These are phyloP conservation scores for Tetrahymena thermophila DNA, from an alignment of 73 alveolate genomes.

Conservation along the genomic window DNA sequence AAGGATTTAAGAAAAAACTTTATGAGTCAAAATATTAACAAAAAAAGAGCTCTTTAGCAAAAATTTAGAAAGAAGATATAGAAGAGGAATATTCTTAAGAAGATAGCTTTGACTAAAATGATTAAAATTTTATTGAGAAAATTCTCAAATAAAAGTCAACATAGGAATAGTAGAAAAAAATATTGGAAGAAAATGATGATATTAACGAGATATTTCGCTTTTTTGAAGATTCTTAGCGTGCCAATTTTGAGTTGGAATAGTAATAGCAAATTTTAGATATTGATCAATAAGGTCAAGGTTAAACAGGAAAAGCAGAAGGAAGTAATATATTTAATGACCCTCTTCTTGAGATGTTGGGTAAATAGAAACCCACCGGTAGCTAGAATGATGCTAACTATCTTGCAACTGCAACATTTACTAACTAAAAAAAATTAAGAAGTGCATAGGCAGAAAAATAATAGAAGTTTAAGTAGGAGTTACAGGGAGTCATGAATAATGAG, in stretches of 20 bases:
- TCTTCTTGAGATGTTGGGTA: neutral
- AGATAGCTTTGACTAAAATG: neutral
- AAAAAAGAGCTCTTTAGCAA: neutral
- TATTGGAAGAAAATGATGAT: neutral
- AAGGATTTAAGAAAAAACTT: neutral
- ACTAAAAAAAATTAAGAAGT: neutral
- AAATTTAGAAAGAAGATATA: neutral
- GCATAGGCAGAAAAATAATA: neutral
- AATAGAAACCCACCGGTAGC: neutral
- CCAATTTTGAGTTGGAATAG: neutral
- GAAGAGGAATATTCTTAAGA: neutral
- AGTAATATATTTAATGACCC: neutral
- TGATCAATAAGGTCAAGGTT: neutral
- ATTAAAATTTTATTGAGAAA: neutral
- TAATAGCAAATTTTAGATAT: neutral
- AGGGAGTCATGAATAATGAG: neutral
- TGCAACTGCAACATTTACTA: neutral
- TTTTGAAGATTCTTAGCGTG: neutral
- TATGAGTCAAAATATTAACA: neutral
- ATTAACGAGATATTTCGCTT: neutral
- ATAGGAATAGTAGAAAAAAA: neutral
- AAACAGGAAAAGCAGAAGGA: neutral
- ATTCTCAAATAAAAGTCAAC: neutral
- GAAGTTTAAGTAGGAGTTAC: neutral
- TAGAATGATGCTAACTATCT: neutral